Conservation (phyloP, 208 protist genomes). For the Naegleria lovaniensis region DNA sequence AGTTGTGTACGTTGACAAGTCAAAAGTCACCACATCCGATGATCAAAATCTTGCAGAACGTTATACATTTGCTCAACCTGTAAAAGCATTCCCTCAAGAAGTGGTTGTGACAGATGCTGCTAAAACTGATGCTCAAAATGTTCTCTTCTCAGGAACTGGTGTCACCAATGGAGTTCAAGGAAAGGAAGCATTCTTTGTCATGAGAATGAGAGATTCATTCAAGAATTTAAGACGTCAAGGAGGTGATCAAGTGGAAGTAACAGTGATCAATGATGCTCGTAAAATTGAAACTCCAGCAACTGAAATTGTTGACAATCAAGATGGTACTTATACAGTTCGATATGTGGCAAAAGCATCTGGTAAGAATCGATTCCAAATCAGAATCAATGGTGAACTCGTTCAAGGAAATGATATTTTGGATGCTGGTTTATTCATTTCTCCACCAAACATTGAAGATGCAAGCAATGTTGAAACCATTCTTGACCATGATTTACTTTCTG, state of each 20-base stretch:
- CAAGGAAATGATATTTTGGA: not conserved
- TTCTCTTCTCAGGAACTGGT: not conserved
- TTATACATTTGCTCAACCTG: too few species aligned
- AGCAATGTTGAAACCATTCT: not conserved
- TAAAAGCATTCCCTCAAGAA: not conserved
- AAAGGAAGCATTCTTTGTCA: not conserved
- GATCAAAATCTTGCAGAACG: too few species aligned
- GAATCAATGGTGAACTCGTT: not conserved
- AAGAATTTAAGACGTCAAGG: not conserved
- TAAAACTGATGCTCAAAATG: not conserved
- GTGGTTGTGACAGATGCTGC: not conserved
- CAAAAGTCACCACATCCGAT: too few species aligned
- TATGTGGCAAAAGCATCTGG: not conserved
- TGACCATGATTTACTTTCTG: slow-evolving; percentile 3
- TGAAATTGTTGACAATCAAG: not conserved
- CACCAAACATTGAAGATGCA: not conserved
- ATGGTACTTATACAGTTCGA: not conserved
- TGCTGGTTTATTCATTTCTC: not conserved
- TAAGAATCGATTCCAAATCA: not conserved
- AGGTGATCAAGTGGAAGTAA: not conserved
- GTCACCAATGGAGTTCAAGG: not conserved
- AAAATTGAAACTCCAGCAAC: not conserved
- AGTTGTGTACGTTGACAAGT: too few species aligned
- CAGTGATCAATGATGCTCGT: not conserved
- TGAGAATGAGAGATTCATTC: not conserved